These are phyloP conservation scores for Cytospora chrysosperma DNA, from an alignment of 2,329 filamentous ascomycete species.

Conservation along the genomic window DNA sequence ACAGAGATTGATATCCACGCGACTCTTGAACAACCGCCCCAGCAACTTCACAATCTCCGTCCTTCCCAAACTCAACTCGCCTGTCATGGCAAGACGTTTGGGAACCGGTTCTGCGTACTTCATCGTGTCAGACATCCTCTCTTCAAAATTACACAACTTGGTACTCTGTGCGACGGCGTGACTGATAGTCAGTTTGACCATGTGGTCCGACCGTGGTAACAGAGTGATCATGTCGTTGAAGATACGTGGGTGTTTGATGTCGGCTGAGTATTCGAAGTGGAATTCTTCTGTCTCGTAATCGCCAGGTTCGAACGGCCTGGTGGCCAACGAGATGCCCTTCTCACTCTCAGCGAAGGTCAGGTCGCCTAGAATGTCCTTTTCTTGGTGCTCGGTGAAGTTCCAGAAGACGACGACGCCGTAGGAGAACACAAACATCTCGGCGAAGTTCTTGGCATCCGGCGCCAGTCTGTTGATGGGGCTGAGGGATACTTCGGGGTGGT, in stretches of 20 bases:
- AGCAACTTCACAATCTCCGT: conserved; percentile 91
- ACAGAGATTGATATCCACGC: conserved; percentile 98
- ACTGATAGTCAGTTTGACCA: conserved; percentile 98
- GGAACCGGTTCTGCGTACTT: conserved; percentile 88
- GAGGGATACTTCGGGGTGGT: conserved; percentile 40
- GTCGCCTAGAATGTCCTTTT: conserved; percentile 94
- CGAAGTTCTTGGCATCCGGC: conserved; percentile 74
- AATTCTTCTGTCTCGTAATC: conserved; percentile 98
- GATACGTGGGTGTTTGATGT: conserved; percentile 82
- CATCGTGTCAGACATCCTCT: conserved; percentile 94
- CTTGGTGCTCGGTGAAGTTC: conserved; percentile 96
- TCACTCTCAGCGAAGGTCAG: conserved; percentile 80
- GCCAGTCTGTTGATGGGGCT: conserved; percentile 60
- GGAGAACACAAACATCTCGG: conserved; percentile 95
- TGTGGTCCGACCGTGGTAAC: conserved; percentile 85
- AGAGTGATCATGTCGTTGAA: conserved; percentile 99
- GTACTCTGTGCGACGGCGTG: conserved; percentile 98
- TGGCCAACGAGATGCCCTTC: conserved; percentile 65
- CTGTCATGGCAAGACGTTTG: conserved; percentile 82
- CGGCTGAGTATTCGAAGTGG: conserved; percentile 92
- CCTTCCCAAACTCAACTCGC: conserved; percentile 85
- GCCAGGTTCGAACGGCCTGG: conserved; percentile 76
- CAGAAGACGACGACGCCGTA: conserved; percentile 98
- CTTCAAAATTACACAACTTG: conserved; percentile 93
- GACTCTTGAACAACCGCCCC: conserved; percentile 84